Conservation (phyloP, 176 grass and related monocot species). For the Chrysopogon serrulatus region DNA sequence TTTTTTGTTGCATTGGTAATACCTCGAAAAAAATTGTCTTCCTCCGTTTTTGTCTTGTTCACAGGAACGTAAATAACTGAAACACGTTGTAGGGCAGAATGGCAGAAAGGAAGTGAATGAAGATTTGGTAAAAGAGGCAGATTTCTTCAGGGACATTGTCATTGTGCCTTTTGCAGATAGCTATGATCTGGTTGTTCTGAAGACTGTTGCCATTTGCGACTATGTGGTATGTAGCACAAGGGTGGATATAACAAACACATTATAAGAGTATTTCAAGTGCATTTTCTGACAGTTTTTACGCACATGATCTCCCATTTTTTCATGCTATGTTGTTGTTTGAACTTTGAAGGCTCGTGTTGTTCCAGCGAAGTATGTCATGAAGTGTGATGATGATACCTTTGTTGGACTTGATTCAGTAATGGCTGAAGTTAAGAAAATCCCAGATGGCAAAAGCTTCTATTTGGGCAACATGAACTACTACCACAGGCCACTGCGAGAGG, state of each 20-base stretch:
- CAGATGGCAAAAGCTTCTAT: conserved; percentile 59
- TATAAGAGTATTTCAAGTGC: neutral
- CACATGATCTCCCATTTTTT: neutral
- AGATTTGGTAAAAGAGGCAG: conserved; percentile 66
- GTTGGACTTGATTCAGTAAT: conserved; percentile 56
- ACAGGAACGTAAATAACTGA: neutral
- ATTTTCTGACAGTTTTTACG: conserved; percentile 6
- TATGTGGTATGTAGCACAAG: conserved; percentile 52
- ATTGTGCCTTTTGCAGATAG: conserved; percentile 68
- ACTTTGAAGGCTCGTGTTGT: conserved; percentile 47
- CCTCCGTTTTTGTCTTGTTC: neutral
- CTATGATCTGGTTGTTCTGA: conserved; percentile 79
- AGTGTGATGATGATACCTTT: conserved; percentile 82
- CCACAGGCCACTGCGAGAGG: conserved; percentile 63
- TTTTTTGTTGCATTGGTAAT: conserved; percentile 84
- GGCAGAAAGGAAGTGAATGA: conserved; percentile 57
- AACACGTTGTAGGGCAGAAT: conserved; percentile 45
- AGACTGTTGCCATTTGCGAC: conserved; percentile 74
- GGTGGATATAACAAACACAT: neutral
- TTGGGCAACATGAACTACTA: conserved; percentile 74
- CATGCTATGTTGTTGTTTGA: neutral
- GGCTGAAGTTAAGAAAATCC: conserved; percentile 51
- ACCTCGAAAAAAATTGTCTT: neutral
- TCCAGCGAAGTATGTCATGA: conserved; percentile 64
- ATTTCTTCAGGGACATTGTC: conserved; percentile 73